phyloP scores from a whole-genome alignment of 345 rosid species.

The Salix exigua region DNA sequence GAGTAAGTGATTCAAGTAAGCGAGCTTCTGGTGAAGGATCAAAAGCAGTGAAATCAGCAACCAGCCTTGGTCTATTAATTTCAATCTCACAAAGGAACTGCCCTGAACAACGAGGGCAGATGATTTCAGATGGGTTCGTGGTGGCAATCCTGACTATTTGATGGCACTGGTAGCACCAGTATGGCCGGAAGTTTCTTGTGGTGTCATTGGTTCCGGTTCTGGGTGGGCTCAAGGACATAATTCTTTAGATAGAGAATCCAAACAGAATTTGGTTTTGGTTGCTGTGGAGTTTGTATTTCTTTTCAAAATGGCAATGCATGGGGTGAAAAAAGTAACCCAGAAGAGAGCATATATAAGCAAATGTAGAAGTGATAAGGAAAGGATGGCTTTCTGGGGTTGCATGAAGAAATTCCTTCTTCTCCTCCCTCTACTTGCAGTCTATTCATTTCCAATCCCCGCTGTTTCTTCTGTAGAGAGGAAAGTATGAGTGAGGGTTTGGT shows the following conservation, averaged over 20 bases:
- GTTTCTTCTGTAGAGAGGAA: constrained; percentile 24
- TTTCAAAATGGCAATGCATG: neutral
- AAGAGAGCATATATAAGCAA: neutral
- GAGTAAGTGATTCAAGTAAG: constrained; percentile 62
- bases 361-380: constrained; percentile 3
- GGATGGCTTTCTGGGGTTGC: constrained; percentile 27
- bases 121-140: constrained; percentile 35
- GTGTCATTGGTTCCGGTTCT: constrained; percentile 10
- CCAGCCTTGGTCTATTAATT: constrained; percentile 39
- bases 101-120: constrained; percentile 58
- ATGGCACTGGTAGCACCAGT: constrained; percentile 83
- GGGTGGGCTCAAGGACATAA: constrained; percentile 49
- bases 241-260: neutral
- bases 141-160: constrained; percentile 50
- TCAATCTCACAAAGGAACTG: constrained; percentile 53
- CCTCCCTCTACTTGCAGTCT: neutral
- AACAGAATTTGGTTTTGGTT: neutral
- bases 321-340: too few relatives aligned
- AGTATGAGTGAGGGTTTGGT: constrained; percentile 23
- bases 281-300: neutral
- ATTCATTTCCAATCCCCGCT: neutral
- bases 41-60: constrained; percentile 50
- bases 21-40: constrained; percentile 69
- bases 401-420: constrained; percentile 21
- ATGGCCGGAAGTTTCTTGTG: constrained; percentile 36